Evolutionary conservation across 208 protist genomes (phyloP), one percentile per base, ranked within the genome.

Genomic region (Leptomonas pyrrhocoris): DNA sequence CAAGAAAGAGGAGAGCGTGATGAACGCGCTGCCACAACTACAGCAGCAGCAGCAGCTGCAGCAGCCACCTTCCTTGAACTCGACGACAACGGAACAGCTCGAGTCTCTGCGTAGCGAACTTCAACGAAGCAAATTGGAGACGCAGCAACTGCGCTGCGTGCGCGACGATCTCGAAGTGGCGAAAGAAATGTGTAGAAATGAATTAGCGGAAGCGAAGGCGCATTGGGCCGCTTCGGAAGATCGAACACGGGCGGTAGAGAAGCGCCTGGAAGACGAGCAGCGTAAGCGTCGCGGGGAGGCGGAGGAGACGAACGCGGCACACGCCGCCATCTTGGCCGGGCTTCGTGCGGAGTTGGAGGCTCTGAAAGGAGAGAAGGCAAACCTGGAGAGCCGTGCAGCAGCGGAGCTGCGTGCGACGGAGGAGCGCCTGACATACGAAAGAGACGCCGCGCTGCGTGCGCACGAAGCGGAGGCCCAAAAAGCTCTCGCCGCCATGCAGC

Each of bases 401-500:
- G 61, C 48, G 3, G 61, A 42, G n/a, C 15, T 67, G 21, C 49
- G 12, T 13, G 61, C 48, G n/a, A 1, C n/a, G 40, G 51, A 54
- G 30, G 64, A 51, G 18, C 54, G 53, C 1, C 21, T 58, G 25
- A 9, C 38, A 2, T 19, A 30, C 2, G 63, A 68, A 16, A 34
- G 36, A 18, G 40, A 58, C 49, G 36, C 61, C 31, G 48, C 61
- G 0, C 36, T 67, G 48, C 49, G n/a, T 11, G n/a, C 3, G 31
- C 61, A 23, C 15, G 48, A 57, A 11, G 31, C 28, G 34, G 49
- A 34, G 2, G 15, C 13, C 15, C 7, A n/a, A 1, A 21, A 34
- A 2, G 57, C 64, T 16, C n/a, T 65, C 15, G 45, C 61, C 3
- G 69, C 69, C 23, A n/a, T 51, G 8, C 42, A 61, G 23, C 40